phyloP scores from a whole-genome alignment of 2,329 filamentous ascomycete genomes.

The Colletotrichum paranaense region DNA sequence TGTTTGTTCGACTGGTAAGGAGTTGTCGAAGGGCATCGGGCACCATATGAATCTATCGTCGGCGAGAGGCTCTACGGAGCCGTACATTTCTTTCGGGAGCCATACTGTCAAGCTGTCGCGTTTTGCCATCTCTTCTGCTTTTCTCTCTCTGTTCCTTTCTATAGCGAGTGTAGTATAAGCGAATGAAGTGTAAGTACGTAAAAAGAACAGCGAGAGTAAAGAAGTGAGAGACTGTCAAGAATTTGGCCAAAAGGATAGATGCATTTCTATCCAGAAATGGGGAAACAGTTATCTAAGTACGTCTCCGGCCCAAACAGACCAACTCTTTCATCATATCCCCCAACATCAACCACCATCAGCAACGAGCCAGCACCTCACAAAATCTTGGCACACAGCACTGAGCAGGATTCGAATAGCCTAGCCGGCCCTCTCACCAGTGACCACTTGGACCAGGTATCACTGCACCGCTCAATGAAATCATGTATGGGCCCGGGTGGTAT shows the following conservation, averaged over 20 bases:
- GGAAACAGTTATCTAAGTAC: neutral
- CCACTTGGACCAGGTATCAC: neutral
- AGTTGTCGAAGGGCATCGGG: conserved; percentile 30
- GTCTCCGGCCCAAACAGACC: no score
- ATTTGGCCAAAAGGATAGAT: neutral
- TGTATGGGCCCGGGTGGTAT: conserved; percentile 31
- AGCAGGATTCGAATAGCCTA: neutral
- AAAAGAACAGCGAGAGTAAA: neutral
- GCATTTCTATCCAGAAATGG: neutral
- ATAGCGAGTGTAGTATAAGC: conserved; percentile 12
- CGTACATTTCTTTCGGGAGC: conserved; percentile 32
- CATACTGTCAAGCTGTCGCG: conserved; percentile 26
- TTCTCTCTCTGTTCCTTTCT: neutral
- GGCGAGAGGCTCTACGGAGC: conserved; percentile 28
- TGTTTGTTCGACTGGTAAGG: conserved; percentile 25
- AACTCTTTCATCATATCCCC: neutral
- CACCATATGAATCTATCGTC: conserved; percentile 28
- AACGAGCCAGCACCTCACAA: neutral
- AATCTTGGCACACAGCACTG: neutral
- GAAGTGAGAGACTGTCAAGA: no score
- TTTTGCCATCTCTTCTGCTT: conserved; percentile 8
- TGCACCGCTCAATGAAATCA: conserved; percentile 27
- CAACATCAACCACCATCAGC: neutral
- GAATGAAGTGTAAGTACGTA: neutral
- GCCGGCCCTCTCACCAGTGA: neutral